phyloP scores from a whole-genome alignment of 179 eudicot species.

The Vitellaria paradoxa region DNA sequence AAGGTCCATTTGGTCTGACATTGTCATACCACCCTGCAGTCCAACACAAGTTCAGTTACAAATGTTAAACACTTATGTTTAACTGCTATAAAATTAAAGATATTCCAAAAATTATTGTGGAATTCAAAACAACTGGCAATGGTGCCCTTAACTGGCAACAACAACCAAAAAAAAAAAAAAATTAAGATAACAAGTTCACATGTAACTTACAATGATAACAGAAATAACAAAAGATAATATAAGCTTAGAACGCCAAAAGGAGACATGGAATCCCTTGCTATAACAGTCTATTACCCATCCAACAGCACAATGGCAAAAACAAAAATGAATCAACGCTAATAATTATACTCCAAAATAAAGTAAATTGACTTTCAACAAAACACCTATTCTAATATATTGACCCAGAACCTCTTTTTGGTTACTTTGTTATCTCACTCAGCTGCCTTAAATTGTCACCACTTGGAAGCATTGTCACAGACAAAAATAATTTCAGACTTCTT shows the following conservation, averaged over 20 bases:
- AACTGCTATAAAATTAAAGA: background rate
- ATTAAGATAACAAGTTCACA: conserved; percentile 2
- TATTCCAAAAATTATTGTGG: background rate
- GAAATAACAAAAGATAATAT: background rate
- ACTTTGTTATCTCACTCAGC: background rate
- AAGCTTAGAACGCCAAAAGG: too few relatives aligned
- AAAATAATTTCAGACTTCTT: too few relatives aligned
- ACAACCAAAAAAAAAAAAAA: too few relatives aligned
- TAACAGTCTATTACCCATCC: too few relatives aligned
- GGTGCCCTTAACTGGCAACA: background rate
- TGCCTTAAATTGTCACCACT: background rate
- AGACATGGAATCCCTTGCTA: too few relatives aligned
- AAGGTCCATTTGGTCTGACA: conserved; percentile 94
- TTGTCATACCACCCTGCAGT: conserved; percentile 60
- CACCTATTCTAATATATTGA: background rate
- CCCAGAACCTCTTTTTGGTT: background rate
- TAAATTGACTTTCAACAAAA: background rate
- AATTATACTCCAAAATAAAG: background rate
- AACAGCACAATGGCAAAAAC: too few relatives aligned
- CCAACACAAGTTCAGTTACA: conserved; percentile 14
- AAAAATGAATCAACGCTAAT: too few relatives aligned
- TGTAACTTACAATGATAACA: background rate
- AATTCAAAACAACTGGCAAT: background rate
- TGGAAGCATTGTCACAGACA: background rate
- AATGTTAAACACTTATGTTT: background rate